These are phyloP conservation scores for Phlebiopsis gigantea DNA, from an alignment of 768 basidiomycete species.

Conservation along the genomic window DNA sequence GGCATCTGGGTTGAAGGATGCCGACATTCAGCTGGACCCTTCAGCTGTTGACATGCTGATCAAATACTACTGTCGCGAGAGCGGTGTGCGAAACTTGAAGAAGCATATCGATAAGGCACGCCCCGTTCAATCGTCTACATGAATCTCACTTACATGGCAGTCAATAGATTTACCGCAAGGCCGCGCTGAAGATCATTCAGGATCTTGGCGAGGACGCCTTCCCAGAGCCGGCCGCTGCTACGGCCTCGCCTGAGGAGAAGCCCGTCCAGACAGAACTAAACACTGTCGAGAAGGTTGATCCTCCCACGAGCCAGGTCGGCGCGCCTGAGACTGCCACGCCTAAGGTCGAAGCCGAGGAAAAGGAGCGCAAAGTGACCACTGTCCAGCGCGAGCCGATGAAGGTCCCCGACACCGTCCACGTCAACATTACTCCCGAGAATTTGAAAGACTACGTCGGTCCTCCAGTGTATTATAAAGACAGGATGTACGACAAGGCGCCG, in stretches of 20 bases:
- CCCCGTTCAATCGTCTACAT: neutral
- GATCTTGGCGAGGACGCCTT: constrained; percentile 85
- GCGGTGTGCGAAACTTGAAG: constrained; percentile 94
- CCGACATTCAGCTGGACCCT: constrained; percentile 75
- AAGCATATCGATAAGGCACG: constrained; percentile 96
- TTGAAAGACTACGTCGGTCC: constrained; percentile 97
- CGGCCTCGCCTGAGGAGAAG: constrained; percentile 13
- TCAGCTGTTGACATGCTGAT: constrained; percentile 83
- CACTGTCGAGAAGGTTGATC: constrained; percentile 50
- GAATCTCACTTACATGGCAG: neutral
- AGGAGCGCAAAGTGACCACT: constrained; percentile 64
- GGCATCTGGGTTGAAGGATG: constrained; percentile 78
- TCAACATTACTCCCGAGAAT: constrained; percentile 80
- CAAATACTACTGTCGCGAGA: constrained; percentile 96
- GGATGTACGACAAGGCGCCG: constrained; percentile 75
- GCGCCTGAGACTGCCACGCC: constrained; percentile 22
- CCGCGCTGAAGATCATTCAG: constrained; percentile 85
- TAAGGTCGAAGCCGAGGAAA: constrained; percentile 22
- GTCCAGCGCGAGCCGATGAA: constrained; percentile 72
- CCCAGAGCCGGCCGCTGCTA: constrained; percentile 52
- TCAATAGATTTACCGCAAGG: constrained; percentile 89
- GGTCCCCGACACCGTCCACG: constrained; percentile 73
- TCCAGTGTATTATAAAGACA: constrained; percentile 90
- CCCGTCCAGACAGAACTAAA: constrained; percentile 15
- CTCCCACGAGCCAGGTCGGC: constrained; percentile 35